A percentile compares a stretch with the other conserved stretches of the same genome.
These are phyloP conservation scores for Chenopodium formosanum DNA, from an alignment of 148 eudicot genomes.

Conservation along the genomic window DNA sequence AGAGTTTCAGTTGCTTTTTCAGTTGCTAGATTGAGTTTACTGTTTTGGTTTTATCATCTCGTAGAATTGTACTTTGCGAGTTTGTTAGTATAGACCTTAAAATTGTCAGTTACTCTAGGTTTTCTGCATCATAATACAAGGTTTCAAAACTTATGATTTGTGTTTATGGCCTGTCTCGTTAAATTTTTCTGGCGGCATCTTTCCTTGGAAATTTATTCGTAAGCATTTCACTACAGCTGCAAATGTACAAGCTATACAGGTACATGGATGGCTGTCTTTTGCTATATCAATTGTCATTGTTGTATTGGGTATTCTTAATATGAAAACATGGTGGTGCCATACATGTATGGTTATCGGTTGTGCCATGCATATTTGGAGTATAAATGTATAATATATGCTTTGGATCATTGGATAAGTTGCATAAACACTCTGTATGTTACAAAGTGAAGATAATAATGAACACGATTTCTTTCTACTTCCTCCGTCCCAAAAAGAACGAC, in stretches of 20 bases:
- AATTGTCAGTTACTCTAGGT: conserved; percentile 7
- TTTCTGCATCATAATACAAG: conserved; percentile 12
- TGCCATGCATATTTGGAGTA: background rate
- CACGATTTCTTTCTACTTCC: no score
- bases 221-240: background rate
- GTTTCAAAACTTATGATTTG: conserved; percentile 2
- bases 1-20: background rate
- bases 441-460: no score
- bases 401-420: no score
- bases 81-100: conserved; percentile 7
- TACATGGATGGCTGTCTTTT: background rate
- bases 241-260: background rate
- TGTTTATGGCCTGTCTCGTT: background rate
- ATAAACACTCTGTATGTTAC: no score
- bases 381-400: no score
- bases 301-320: background rate
- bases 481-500: no score
- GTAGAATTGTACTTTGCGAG: background rate
- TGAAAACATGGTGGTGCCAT: background rate
- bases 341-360: background rate
- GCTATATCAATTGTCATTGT: background rate
- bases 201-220: background rate
- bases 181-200: background rate
- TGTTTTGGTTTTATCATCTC: conserved; percentile 10
- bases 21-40: conserved; percentile 10